Evolutionary conservation across 352 stramenopile genomes (phyloP).

Genomic region (Pythium phragmitis): DNA sequence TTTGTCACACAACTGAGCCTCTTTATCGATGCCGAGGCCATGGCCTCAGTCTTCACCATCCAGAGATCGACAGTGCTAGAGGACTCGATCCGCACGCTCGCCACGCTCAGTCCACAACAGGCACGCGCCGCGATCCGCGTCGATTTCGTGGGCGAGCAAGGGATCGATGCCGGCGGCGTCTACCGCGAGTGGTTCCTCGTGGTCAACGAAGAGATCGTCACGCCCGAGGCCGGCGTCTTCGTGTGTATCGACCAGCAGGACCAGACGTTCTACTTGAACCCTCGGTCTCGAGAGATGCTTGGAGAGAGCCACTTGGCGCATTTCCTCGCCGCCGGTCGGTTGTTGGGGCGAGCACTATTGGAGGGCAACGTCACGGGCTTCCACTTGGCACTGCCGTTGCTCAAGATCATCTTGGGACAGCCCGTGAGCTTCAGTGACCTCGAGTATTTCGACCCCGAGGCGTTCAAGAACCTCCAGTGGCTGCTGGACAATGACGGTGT

Average conservation of each 20-base stretch:
- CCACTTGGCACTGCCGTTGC: constrained; percentile 90
- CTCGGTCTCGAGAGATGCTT: constrained; percentile 19
- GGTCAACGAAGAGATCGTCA: constrained; percentile 32
- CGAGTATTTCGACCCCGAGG: constrained; percentile 45
- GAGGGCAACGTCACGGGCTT: constrained; percentile 86
- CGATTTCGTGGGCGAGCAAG: constrained; percentile 54
- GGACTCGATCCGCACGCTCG: constrained; percentile 33
- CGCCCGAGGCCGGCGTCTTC: constrained; percentile 28
- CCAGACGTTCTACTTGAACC: constrained; percentile 38
- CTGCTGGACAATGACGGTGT: constrained; percentile 27
- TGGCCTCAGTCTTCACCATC: constrained; percentile 28
- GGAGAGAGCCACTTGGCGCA: constrained; percentile 32
- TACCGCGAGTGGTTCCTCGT: constrained; percentile 71
- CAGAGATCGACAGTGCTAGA: constrained; percentile 23
- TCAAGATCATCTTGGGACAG: constrained; percentile 93
- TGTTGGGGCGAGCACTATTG: constrained; percentile 32
- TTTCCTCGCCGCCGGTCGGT: constrained; percentile 24
- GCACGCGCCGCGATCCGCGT: constrained; percentile 40
- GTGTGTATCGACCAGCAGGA: constrained; percentile 29
- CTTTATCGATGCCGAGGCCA: constrained; percentile 12
- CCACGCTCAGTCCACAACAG: constrained; percentile 12
- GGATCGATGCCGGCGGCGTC: constrained; percentile 62
- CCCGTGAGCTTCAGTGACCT: constrained; percentile 90
- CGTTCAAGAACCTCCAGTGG: constrained; percentile 34
- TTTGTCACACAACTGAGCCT: constrained; percentile 28